Percentiles rank a stretch among this genome's conserved stretches.
These are phyloP conservation scores for Penicillium sp. DNA, from an alignment of 2,329 filamentous ascomycete species.

Conservation along the genomic window DNA sequence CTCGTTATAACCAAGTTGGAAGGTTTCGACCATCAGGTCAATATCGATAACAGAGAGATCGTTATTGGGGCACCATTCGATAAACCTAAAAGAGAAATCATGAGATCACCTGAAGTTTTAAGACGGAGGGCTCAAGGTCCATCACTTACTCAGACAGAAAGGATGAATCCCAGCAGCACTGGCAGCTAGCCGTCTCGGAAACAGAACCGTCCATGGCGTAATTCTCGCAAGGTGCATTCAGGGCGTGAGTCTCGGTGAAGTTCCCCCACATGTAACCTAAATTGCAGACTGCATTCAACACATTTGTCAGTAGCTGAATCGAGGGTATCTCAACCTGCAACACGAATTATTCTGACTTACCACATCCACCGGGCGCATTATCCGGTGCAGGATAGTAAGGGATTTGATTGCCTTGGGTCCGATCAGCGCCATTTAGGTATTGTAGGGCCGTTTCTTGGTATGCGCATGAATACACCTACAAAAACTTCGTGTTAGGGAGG, in stretches of 20 bases:
- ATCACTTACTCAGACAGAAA: slow-evolving; percentile 1
- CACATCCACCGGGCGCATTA: slow-evolving; percentile 4
- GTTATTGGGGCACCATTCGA: background rate
- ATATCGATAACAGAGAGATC: background rate
- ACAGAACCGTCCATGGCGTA: background rate
- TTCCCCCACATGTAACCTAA: slow-evolving; percentile 1
- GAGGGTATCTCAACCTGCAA: background rate
- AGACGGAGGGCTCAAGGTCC: background rate
- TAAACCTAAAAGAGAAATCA: background rate
- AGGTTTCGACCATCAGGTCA: background rate
- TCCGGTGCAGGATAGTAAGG: slow-evolving; percentile 5
- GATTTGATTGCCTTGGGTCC: background rate
- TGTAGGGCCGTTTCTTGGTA: slow-evolving; percentile 2
- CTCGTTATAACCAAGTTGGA: background rate
- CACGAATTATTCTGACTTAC: background rate
- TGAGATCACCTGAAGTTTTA: background rate
- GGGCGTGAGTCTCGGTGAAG: background rate
- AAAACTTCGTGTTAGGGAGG: background rate
- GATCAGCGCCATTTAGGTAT: slow-evolving; percentile 1
- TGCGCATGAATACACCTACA: background rate
- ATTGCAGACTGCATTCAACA: background rate
- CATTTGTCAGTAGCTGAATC: background rate
- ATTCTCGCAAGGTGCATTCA: background rate
- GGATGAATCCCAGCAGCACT: slow-evolving; percentile 4
- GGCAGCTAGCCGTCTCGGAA: background rate